Evolutionary conservation across 225 moss, liverwort and hornwort genomes (phyloP).

Genomic region (Physcomitrium patens): DNA sequence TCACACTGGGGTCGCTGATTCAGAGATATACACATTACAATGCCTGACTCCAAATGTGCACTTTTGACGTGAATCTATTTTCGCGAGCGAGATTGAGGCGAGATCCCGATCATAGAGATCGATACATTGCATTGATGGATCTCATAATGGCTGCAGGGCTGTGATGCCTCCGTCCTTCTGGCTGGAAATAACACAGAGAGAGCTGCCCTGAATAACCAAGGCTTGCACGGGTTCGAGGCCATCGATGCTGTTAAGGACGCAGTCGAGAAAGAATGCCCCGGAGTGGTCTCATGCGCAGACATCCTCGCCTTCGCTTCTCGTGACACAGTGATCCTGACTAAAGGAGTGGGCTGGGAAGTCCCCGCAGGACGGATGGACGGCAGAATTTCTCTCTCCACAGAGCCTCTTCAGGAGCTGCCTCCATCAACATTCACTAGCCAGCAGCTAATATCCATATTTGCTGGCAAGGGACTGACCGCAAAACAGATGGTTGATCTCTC

Average conservation of each 20-base stretch:
- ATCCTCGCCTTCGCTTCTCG: constrained; percentile 47
- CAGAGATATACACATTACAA: no score
- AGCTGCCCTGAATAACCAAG: not conserved
- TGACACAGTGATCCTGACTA: constrained; percentile 35
- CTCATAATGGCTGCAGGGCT: constrained; percentile 33
- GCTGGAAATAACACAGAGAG: constrained; percentile 27
- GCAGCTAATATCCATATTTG: constrained; percentile 31
- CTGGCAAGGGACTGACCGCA: constrained; percentile 30
- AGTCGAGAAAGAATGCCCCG: constrained; percentile 38
- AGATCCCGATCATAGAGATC: no score
- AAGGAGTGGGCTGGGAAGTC: constrained; percentile 33
- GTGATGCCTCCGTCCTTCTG: constrained; percentile 44
- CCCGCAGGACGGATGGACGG: constrained; percentile 47
- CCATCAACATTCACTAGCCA: constrained; percentile 17
- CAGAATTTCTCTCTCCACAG: not conserved
- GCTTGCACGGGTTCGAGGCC: constrained; percentile 42
- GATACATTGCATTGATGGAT: no score
- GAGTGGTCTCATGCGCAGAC: constrained; percentile 49
- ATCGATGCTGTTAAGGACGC: constrained; percentile 40
- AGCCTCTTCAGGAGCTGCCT: constrained; percentile 32
- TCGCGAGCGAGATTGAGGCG: no score
- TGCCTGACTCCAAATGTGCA: no score
- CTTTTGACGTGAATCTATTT: no score
- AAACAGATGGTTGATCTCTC: constrained; percentile 50
- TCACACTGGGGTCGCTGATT: no score